Evolutionary conservation across 768 basidiomycete genomes (phyloP).

Genomic region (Gloeostereum incarnatum): DNA sequence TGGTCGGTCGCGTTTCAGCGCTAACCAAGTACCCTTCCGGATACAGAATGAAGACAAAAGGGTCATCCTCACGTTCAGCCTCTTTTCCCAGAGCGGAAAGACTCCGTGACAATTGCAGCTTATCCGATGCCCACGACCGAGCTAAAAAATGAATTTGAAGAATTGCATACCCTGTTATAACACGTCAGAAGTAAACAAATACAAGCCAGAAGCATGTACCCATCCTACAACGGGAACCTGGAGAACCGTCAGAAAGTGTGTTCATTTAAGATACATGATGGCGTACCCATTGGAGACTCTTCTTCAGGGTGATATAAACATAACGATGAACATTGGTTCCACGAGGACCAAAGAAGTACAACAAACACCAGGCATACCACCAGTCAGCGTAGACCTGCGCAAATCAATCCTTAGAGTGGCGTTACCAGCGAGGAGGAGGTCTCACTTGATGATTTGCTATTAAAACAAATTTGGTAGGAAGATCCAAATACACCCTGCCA

Average conservation of each 20-base stretch:
- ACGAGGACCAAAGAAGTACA: slow-evolving; percentile 58
- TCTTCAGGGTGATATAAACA: slow-evolving; percentile 89
- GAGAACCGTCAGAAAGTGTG: not conserved
- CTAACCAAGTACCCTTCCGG: slow-evolving; percentile 96
- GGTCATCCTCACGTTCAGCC: slow-evolving; percentile 58
- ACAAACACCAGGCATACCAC: slow-evolving; percentile 85
- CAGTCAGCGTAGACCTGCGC: slow-evolving; percentile 67
- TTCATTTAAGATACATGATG: not conserved
- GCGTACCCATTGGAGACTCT: slow-evolving; percentile 59
- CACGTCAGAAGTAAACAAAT: not conserved
- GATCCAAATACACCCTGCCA: slow-evolving; percentile 50
- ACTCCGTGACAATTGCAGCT: slow-evolving; percentile 50
- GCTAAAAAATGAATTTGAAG: slow-evolving; percentile 91
- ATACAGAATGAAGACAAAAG: slow-evolving; percentile 80
- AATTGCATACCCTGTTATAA: slow-evolving; percentile 77
- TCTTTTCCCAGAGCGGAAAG: slow-evolving; percentile 61
- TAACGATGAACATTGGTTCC: slow-evolving; percentile 58
- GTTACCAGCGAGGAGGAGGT: not conserved
- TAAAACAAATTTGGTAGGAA: slow-evolving; percentile 75
- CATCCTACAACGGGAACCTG: slow-evolving; percentile 82
- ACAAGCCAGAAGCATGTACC: slow-evolving; percentile 39
- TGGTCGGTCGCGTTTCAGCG: slow-evolving; percentile 74
- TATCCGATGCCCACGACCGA: slow-evolving; percentile 86
- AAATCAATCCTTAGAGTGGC: not conserved
- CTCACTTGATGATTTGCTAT: slow-evolving; percentile 91